Conservation (phyloP, 805 yeast genomes). For the Yarrowia sp. region DNA sequence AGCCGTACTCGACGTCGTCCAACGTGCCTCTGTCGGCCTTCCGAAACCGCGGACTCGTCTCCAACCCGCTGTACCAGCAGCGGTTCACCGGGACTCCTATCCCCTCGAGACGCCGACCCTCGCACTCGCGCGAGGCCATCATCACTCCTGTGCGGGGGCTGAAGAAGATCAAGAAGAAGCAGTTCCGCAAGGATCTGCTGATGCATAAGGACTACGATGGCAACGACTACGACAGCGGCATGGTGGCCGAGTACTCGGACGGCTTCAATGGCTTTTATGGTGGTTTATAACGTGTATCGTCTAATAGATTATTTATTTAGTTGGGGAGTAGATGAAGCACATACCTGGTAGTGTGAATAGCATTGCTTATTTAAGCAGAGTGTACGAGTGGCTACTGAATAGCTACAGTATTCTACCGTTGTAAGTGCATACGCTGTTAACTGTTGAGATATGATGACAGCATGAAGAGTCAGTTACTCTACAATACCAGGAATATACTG, state of each 20-base stretch:
- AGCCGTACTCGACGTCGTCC: slow-evolving; percentile 35
- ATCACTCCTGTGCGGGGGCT: slow-evolving; percentile 37
- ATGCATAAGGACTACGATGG: slow-evolving; percentile 26
- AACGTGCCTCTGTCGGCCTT: slow-evolving; percentile 84
- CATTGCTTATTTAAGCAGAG: no score
- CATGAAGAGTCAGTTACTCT: no score
- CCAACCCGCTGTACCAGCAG: slow-evolving; percentile 19
- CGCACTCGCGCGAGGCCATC: slow-evolving; percentile 33
- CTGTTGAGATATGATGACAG: no score
- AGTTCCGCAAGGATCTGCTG: slow-evolving; percentile 22
- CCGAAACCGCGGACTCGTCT: slow-evolving; percentile 66
- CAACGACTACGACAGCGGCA: slow-evolving; percentile 10
- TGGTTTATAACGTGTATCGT: slow-evolving; percentile 15
- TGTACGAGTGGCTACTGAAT: no score
- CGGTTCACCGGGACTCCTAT: slow-evolving; percentile 14
- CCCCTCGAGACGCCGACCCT: slow-evolving; percentile 17
- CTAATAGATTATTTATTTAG: slow-evolving; percentile 17
- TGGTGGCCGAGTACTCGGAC: slow-evolving; percentile 20
- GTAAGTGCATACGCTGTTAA: no score
- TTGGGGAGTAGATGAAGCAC: background rate
- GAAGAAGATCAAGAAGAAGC: slow-evolving; percentile 30
- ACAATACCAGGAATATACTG: no score
- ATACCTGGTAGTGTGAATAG: no score
- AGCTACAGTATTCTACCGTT: no score
- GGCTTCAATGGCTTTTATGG: slow-evolving; percentile 20